These are phyloP conservation scores for Naganishia sp. DNA, from an alignment of 1,284 basidiomycete genomes.

Conservation along the genomic window DNA sequence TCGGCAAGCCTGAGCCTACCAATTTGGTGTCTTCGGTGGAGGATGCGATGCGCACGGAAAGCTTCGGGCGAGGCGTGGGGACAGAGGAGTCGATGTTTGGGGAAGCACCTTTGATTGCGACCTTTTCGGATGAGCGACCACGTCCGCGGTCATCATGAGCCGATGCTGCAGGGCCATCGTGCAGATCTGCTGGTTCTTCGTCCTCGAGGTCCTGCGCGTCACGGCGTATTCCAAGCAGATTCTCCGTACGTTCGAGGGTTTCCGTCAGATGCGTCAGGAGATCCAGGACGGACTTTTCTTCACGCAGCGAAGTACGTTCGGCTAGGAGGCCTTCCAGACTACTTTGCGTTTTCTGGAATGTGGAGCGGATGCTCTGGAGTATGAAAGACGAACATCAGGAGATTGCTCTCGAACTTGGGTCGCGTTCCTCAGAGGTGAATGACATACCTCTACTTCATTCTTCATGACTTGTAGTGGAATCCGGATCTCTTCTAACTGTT, in stretches of 20 bases:
- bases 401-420: neutral
- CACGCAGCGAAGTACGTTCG: constrained; percentile 70
- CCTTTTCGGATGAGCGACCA: constrained; percentile 11
- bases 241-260: constrained; percentile 77
- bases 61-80: constrained; percentile 12
- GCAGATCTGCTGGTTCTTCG: neutral
- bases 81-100: neutral
- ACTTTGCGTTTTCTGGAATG: constrained; percentile 59
- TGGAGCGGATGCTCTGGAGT: constrained; percentile 44
- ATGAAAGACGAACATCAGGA: neutral
- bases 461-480: constrained; percentile 67
- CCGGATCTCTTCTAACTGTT: constrained; percentile 66
- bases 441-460: constrained; percentile 67
- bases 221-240: constrained; percentile 65
- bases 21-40: constrained; percentile 8
- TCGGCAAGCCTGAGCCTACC: constrained; percentile 4
- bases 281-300: constrained; percentile 68
- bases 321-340: constrained; percentile 75
- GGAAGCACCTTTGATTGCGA: neutral
- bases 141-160: neutral
- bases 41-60: constrained; percentile 25
- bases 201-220: constrained; percentile 11
- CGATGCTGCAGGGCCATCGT: neutral
- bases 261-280: constrained; percentile 30
- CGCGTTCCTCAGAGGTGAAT: too few species aligned